A percentile compares a stretch with the other conserved stretches of the same genome.
phyloP scores from a whole-genome alignment of 2,329 filamentous ascomycete genomes.

The Epichloe bromicola region DNA sequence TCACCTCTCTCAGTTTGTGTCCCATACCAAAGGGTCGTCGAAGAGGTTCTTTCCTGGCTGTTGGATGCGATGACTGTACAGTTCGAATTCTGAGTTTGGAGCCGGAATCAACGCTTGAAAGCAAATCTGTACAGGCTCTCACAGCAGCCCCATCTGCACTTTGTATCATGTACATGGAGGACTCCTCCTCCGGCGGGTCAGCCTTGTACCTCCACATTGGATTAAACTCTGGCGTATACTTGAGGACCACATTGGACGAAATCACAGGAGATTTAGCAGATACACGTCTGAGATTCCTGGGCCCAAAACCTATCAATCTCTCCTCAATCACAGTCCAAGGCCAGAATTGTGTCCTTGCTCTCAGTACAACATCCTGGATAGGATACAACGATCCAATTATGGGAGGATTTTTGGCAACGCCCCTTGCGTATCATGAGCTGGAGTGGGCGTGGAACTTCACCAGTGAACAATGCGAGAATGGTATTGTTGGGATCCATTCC shows the following conservation, averaged over 20 bases:
- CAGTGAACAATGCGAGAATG: conserved; percentile 84
- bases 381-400: conserved; percentile 84
- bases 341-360: conserved; percentile 70
- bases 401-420: conserved; percentile 81
- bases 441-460: conserved; percentile 96
- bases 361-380: conserved; percentile 88
- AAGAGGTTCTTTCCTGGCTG: conserved; percentile 77
- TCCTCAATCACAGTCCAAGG: conserved; percentile 79
- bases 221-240: conserved; percentile 85
- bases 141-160: conserved; percentile 81
- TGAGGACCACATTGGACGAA: conserved; percentile 87
- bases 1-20: conserved; percentile 83
- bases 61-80: conserved; percentile 92
- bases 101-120: conserved; percentile 80
- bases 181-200: conserved; percentile 79
- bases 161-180: conserved; percentile 88
- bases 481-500: conserved; percentile 76
- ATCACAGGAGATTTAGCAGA: conserved; percentile 91
- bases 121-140: conserved; percentile 85
- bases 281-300: conserved; percentile 86
- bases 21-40: conserved; percentile 84
- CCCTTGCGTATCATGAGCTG: conserved; percentile 72
- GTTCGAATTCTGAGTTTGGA: conserved; percentile 86
- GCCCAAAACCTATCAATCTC: conserved; percentile 76
- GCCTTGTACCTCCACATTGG: conserved; percentile 94